Evolutionary conservation across 257 asterid genomes (phyloP).

Genomic region (Leptodermis oblonga): DNA sequence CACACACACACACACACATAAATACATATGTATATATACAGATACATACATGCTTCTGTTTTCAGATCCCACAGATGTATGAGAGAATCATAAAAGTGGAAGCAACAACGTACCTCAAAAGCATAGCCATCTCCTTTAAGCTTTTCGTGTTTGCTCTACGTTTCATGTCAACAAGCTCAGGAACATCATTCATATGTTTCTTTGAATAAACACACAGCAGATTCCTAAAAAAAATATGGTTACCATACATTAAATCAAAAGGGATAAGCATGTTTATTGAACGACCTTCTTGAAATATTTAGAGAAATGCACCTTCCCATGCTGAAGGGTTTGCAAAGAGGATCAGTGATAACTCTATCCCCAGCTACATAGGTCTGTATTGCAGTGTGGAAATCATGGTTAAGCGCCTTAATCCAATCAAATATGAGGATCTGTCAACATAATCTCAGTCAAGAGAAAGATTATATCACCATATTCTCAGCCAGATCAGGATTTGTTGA

Average conservation of each 20-base stretch:
- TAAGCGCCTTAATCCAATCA: background rate
- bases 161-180: constrained; percentile 76
- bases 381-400: constrained; percentile 18
- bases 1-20: too few relatives aligned
- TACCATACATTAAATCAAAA: constrained; percentile 15
- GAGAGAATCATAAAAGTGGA: background rate
- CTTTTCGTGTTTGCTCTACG: constrained; percentile 88
- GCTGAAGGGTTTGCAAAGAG: constrained; percentile 97
- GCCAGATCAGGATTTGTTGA: constrained; percentile 63
- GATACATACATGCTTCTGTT: background rate
- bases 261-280: constrained; percentile 8
- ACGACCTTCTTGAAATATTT: constrained; percentile 15
- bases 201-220: constrained; percentile 91
- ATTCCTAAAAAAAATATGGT: constrained; percentile 51
- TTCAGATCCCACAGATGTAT: background rate
- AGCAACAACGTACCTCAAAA: constrained; percentile 51
- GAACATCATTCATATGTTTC: constrained; percentile 88
- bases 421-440: background rate
- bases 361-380: constrained; percentile 91
- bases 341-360: constrained; percentile 94
- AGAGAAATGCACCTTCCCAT: constrained; percentile 76
- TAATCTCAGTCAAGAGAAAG: constrained; percentile 17
- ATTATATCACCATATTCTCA: constrained; percentile 62
- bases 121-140: constrained; percentile 90
- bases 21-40: too few relatives aligned